Evolutionary conservation across 2,329 filamentous ascomycete species (phyloP).

Genomic region (Teratosphaeria nubilosa): DNA sequence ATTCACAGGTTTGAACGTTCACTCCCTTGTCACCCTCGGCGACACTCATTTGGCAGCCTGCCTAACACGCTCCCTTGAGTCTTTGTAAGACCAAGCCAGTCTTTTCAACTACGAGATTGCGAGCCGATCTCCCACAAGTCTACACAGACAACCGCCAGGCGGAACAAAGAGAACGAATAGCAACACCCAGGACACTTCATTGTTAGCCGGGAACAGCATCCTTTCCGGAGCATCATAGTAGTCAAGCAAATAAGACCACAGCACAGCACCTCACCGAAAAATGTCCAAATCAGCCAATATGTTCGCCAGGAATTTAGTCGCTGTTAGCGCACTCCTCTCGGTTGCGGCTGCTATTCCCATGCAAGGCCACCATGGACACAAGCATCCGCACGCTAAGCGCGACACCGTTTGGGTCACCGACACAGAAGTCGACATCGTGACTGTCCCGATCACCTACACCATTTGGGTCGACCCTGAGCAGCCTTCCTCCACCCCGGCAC

Average conservation of each 20-base stretch:
- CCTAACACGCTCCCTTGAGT: conserved; percentile 14
- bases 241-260: not conserved
- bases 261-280: not conserved
- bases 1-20: conserved; percentile 16
- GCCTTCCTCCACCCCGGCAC: conserved; percentile 11
- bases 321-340: conserved; percentile 21
- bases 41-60: conserved; percentile 6
- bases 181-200: not conserved
- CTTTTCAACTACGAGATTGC: conserved; percentile 8
- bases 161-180: not conserved
- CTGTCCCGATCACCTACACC: conserved; percentile 39
- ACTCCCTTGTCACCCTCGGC: conserved; percentile 10
- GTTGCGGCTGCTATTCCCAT: conserved; percentile 22
- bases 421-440: conserved; percentile 38
- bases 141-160: not conserved
- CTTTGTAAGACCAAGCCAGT: conserved; percentile 18
- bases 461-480: conserved; percentile 34
- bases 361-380: not conserved
- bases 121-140: not conserved
- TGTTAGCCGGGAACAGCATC: not conserved
- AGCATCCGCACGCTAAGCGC: conserved; percentile 22
- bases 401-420: conserved; percentile 42
- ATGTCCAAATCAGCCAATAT: conserved; percentile 9
- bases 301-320: conserved; percentile 22
- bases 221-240: not conserved